phyloP scores from a whole-genome alignment of 2,329 filamentous ascomycete genomes.

The Hypoxylon sp. region DNA sequence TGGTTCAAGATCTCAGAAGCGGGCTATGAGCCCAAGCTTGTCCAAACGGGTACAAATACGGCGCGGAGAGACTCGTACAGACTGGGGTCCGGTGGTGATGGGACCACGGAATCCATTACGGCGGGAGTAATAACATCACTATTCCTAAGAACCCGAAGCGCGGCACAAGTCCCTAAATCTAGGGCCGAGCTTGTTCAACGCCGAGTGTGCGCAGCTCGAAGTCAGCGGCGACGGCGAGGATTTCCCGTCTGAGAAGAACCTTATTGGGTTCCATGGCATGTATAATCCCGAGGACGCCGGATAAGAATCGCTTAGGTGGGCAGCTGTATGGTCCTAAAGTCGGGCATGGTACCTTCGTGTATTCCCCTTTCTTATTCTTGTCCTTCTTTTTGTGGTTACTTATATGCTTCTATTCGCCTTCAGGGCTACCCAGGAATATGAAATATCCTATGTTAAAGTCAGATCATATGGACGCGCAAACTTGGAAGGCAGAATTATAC shows the following conservation, averaged over 20 bases:
- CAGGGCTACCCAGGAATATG: too few species aligned
- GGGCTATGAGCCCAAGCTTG: slow-evolving; percentile 24
- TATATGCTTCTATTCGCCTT: too few species aligned
- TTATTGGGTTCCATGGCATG: slow-evolving; percentile 42
- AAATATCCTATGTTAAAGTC: background rate
- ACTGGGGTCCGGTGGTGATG: slow-evolving; percentile 10
- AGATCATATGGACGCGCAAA: background rate
- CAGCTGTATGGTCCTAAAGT: background rate
- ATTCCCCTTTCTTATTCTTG: background rate
- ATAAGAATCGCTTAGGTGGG: slow-evolving; percentile 5
- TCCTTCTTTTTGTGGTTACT: background rate
- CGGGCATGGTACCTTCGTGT: background rate
- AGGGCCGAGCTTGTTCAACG: slow-evolving; percentile 25
- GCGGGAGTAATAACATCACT: slow-evolving; percentile 18
- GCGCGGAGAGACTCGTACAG: background rate
- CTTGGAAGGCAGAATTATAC: background rate
- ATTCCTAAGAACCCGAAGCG: slow-evolving; percentile 26
- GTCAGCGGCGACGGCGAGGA: slow-evolving; percentile 19
- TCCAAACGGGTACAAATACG: slow-evolving; percentile 25
- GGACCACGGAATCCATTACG: background rate
- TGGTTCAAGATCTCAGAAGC: slow-evolving; percentile 37
- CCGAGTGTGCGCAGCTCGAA: slow-evolving; percentile 34
- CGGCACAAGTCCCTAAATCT: slow-evolving; percentile 37
- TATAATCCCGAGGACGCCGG: slow-evolving; percentile 2
- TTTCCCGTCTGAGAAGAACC: slow-evolving; percentile 32